Evolutionary conservation across 1,284 basidiomycete genomes (phyloP), one percentile per base, ranked within the genome.

Genomic region (Cryptococcus sp.): DNA sequence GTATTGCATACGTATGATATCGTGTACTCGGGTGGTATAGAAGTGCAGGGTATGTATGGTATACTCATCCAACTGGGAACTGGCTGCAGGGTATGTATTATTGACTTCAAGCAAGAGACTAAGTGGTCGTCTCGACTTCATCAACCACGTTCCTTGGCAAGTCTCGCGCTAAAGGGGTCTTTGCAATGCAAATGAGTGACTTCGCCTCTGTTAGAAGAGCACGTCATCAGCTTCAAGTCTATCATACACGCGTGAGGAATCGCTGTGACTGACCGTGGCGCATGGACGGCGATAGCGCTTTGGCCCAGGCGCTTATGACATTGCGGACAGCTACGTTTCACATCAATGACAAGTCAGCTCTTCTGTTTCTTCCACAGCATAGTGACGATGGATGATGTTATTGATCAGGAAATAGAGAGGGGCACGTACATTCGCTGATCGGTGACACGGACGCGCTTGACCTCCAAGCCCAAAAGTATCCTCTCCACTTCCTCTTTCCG

Each of bases 271-370:
- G 47, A 88, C 88, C 85, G 83, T 62, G 93, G 93, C 17, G 88
- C 82, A 81, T 95, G 93, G 0, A 98, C 92, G 0, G 94, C 92
- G 67, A 99, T 93, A 41, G 96, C 93, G 60, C 91, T 94, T 66
- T 88, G 89, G 0, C 96, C 96, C 27, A 99, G 81, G 20, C 94
- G 85, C 72, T 98, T 98, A 73, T 94, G 89, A 76, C 95, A 99
- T 72, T 93, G 89, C 0, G 93, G 93, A 71, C 96, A 98, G 77
- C 93, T 95, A 63, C 55, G 40, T 47, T 42, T 43, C 25, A 35
- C 17, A 47, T 30, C 13, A 16, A 20, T 1, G 5, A 10, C 20
- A 5, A 17, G n/a, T 48, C 47, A 45, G 22, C 47, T 48, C 47
- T 1, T 8, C 47, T 48, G n/a, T n/a, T n/a, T n/a, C n/a, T n/a